Percentiles rank a stretch among this genome's conserved stretches.
phyloP scores from a whole-genome alignment of 2,329 filamentous ascomycete genomes.

The Ophiosphaerella narmari region DNA sequence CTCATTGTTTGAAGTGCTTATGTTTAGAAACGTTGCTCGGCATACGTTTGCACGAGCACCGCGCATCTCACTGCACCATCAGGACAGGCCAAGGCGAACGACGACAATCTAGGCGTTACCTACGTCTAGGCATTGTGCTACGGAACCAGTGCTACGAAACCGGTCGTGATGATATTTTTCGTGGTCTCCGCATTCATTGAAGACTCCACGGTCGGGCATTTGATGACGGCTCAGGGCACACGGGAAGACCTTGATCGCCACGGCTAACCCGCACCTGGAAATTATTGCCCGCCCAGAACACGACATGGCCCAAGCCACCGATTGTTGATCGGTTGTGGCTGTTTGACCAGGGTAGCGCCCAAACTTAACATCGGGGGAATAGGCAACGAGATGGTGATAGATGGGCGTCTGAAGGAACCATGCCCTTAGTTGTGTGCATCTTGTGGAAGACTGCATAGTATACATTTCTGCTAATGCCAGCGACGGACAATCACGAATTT shows the following conservation, averaged over 20 bases:
- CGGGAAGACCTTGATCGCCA: constrained; percentile 5
- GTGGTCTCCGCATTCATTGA: not conserved
- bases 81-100: not conserved
- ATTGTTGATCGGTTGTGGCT: not conserved
- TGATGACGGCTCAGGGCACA: constrained; percentile 14
- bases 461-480: too few relatives aligned
- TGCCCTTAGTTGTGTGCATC: too few relatives aligned
- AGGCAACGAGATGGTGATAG: too few relatives aligned
- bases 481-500: not conserved
- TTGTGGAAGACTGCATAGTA: too few relatives aligned
- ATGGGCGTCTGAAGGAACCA: too few relatives aligned
- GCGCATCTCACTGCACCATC: not conserved
- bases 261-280: constrained; percentile 4
- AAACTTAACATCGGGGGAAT: too few relatives aligned
- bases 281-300: not conserved
- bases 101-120: not conserved
- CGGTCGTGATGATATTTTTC: too few relatives aligned
- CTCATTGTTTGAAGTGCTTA: not conserved
- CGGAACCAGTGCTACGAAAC: too few relatives aligned
- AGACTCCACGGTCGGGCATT: not conserved
- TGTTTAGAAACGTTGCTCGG: constrained; percentile 10
- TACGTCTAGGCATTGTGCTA: not conserved
- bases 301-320: not conserved
- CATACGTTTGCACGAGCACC: not conserved
- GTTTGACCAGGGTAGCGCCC: not conserved